Conservation (phyloP, 257 asterid species). For the Capsicum rhomboideum region DNA sequence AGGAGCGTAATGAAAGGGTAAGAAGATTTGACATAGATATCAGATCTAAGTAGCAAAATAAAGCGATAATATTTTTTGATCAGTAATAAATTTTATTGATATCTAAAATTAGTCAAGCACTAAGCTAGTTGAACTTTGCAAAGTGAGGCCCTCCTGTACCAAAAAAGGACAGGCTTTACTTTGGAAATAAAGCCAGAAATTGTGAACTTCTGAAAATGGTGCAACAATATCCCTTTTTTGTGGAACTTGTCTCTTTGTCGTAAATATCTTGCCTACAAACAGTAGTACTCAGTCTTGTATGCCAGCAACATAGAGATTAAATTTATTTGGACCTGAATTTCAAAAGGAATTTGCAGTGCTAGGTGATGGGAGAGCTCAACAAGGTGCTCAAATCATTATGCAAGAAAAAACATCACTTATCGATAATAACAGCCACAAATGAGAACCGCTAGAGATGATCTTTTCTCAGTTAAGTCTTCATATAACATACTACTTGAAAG, state of each 20-base stretch:
- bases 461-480: neutral
- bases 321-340: constrained; percentile 2
- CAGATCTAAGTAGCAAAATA: neutral
- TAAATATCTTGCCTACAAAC: neutral
- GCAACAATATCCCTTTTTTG: neutral
- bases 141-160: neutral
- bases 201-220: neutral
- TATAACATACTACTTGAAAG: neutral
- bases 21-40: neutral
- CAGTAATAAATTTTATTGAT: neutral
- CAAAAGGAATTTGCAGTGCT: neutral
- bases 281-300: neutral
- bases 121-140: neutral
- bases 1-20: neutral
- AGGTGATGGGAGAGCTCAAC: constrained; percentile 9
- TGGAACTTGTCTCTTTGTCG: neutral
- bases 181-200: neutral
- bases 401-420: neutral
- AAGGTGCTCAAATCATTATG: neutral
- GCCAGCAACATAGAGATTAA: neutral
- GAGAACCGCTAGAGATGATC: neutral
- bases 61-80: neutral
- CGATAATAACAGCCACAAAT: neutral
- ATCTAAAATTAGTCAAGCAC: neutral
- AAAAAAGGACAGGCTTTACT: neutral